phyloP scores from a whole-genome alignment of 2,329 filamentous ascomycete genomes.

The Alternaria brassicae region DNA sequence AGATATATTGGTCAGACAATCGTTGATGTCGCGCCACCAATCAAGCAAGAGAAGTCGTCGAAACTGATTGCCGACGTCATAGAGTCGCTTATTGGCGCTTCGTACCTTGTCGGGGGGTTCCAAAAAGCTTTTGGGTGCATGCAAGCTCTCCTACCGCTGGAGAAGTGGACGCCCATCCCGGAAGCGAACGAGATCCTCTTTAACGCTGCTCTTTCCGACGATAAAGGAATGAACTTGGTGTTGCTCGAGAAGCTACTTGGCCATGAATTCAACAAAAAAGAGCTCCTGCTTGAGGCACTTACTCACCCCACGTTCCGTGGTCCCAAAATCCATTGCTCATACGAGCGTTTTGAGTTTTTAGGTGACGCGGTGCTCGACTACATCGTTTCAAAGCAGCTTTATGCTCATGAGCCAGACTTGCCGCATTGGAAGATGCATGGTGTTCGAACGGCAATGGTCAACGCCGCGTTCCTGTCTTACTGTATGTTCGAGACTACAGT shows the following conservation, averaged over 20 bases:
- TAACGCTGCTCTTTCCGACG: constrained; percentile 23
- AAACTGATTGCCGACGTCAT: constrained; percentile 89
- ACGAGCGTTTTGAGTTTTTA: constrained; percentile 84
- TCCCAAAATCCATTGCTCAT: constrained; percentile 56
- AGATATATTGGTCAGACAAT: constrained; percentile 61
- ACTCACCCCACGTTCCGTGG: constrained; percentile 73
- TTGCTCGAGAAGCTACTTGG: constrained; percentile 71
- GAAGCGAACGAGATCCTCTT: constrained; percentile 38
- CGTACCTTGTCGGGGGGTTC: constrained; percentile 73
- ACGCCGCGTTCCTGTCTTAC: constrained; percentile 81
- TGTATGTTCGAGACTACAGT: constrained; percentile 67
- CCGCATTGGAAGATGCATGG: constrained; percentile 73
- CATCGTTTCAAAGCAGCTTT: constrained; percentile 72
- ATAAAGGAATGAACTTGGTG: constrained; percentile 21
- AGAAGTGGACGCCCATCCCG: constrained; percentile 51
- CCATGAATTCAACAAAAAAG: constrained; percentile 71
- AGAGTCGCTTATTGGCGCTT: constrained; percentile 81
- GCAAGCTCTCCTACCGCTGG: constrained; percentile 66
- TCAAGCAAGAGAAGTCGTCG: constrained; percentile 63
- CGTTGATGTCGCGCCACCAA: constrained; percentile 3
- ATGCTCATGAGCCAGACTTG: constrained; percentile 57
- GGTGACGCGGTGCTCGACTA: constrained; percentile 86
- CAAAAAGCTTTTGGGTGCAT: constrained; percentile 69
- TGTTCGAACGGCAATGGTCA: constrained; percentile 77
- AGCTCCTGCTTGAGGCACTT: constrained; percentile 76